phyloP scores from a whole-genome alignment of 2,329 filamentous ascomycete species.

The Venturia aucupariae region DNA sequence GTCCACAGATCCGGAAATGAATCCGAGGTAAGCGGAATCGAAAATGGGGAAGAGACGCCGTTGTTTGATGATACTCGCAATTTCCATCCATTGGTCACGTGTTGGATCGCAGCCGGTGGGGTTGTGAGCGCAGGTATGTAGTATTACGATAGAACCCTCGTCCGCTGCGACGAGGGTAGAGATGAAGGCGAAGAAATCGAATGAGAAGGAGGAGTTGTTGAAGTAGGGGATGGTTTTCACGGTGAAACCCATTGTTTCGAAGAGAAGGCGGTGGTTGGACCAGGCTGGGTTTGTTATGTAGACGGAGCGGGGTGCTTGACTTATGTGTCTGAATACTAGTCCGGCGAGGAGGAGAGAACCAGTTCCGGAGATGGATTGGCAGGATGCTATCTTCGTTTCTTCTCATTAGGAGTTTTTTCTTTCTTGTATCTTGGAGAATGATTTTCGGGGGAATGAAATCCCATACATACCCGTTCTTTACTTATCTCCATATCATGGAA shows the following conservation, averaged over 20 bases:
- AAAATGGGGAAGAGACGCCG: slow-evolving; percentile 28
- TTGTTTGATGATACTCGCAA: slow-evolving; percentile 25
- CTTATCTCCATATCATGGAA: neutral
- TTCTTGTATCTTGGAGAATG: neutral
- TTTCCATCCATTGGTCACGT: slow-evolving; percentile 26
- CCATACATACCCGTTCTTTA: neutral
- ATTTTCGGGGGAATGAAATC: neutral
- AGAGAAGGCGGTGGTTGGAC: slow-evolving; percentile 28
- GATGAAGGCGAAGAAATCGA: slow-evolving; percentile 27
- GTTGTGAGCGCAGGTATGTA: slow-evolving; percentile 32
- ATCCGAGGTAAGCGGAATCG: slow-evolving; percentile 33
- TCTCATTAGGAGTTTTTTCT: too few relatives aligned
- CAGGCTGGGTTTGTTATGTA: slow-evolving; percentile 22
- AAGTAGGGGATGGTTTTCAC: slow-evolving; percentile 25
- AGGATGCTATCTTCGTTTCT: neutral
- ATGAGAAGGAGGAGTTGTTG: slow-evolving; percentile 19
- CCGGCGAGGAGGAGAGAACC: slow-evolving; percentile 1
- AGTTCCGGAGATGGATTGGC: neutral
- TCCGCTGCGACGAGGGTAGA: slow-evolving; percentile 21
- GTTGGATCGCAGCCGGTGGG: slow-evolving; percentile 31
- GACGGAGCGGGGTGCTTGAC: neutral
- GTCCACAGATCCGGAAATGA: slow-evolving; percentile 27
- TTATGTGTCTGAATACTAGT: neutral
- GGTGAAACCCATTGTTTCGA: slow-evolving; percentile 19
- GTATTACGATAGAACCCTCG: slow-evolving; percentile 26